Evolutionary conservation across 1,284 basidiomycete species (phyloP).

Genomic region (Pterulicium gracile): DNA sequence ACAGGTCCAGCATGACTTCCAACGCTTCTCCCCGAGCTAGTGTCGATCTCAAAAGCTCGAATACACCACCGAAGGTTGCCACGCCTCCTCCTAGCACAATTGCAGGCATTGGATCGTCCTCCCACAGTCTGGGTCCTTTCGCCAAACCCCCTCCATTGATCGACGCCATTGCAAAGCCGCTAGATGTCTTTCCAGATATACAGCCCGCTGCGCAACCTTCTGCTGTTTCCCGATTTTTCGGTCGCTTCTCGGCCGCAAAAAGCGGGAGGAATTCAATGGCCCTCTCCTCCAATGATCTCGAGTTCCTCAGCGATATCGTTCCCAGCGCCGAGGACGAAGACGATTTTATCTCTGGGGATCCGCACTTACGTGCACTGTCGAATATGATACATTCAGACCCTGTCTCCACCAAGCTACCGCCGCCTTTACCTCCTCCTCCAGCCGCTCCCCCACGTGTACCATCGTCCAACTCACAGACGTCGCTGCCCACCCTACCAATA

Average conservation of each 20-base stretch:
- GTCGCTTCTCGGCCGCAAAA: slow-evolving; percentile 48
- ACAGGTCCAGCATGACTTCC: not conserved
- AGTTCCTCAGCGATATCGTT: slow-evolving; percentile 65
- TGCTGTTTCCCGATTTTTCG: slow-evolving; percentile 61
- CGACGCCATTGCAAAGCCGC: slow-evolving; percentile 13
- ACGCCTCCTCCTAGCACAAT: too few species aligned
- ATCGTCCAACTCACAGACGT: too few species aligned
- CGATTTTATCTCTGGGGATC: slow-evolving; percentile 17
- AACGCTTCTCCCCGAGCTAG: not conserved
- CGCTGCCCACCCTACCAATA: too few species aligned
- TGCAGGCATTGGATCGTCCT: too few species aligned
- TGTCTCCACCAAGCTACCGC: slow-evolving; percentile 34
- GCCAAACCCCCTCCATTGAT: slow-evolving; percentile 14
- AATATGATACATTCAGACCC: slow-evolving; percentile 30
- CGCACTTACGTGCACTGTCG: slow-evolving; percentile 24
- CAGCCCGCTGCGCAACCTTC: slow-evolving; percentile 29
- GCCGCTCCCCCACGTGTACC: slow-evolving; percentile 4
- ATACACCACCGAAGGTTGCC: slow-evolving; percentile 9
- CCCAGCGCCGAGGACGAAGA: slow-evolving; percentile 39
- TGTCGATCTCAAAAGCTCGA: slow-evolving; percentile 4
- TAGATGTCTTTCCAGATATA: slow-evolving; percentile 13
- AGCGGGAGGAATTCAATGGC: slow-evolving; percentile 40
- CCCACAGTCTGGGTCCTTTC: too few species aligned
- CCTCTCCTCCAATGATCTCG: slow-evolving; percentile 60
- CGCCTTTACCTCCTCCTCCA: slow-evolving; percentile 4